These are phyloP conservation scores for Cladosporium oxysporum DNA, from an alignment of 2,329 filamentous ascomycete genomes.

Conservation along the genomic window DNA sequence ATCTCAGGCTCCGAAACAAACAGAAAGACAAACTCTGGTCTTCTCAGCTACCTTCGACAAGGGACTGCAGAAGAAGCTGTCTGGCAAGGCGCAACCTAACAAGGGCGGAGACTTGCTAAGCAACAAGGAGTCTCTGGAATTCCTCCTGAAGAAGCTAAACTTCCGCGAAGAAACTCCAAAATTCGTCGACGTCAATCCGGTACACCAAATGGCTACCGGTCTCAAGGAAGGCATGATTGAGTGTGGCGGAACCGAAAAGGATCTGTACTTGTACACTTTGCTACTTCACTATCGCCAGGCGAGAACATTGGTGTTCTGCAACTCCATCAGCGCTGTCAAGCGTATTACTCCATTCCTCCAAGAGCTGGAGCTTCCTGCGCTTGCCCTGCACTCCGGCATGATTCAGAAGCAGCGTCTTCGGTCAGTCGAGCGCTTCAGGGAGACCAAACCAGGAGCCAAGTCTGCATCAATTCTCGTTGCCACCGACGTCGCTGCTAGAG, in stretches of 20 bases:
- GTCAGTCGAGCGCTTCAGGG: slow-evolving; percentile 84
- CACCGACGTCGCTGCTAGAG: slow-evolving; percentile 90
- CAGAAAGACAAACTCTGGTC: slow-evolving; percentile 78
- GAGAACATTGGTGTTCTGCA: slow-evolving; percentile 88
- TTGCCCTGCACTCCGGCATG: slow-evolving; percentile 91
- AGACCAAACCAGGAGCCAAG: slow-evolving; percentile 47
- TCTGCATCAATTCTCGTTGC: slow-evolving; percentile 73
- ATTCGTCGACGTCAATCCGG: slow-evolving; percentile 89
- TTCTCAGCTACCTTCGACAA: slow-evolving; percentile 97
- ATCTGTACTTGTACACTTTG: slow-evolving; percentile 88
- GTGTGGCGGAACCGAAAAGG: slow-evolving; percentile 92
- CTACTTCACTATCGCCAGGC: slow-evolving; percentile 78
- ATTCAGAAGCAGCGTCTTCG: slow-evolving; percentile 92
- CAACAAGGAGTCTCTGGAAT: slow-evolving; percentile 84
- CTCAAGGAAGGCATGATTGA: slow-evolving; percentile 89
- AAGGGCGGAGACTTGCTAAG: slow-evolving; percentile 61
- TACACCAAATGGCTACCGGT: slow-evolving; percentile 81
- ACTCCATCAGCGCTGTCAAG: slow-evolving; percentile 90
- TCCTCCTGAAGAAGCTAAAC: slow-evolving; percentile 84
- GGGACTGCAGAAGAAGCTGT: slow-evolving; percentile 84
- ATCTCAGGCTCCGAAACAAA: not conserved
- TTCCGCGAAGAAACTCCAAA: slow-evolving; percentile 83
- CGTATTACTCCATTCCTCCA: slow-evolving; percentile 82
- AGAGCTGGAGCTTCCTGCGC: slow-evolving; percentile 73
- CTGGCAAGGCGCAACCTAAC: slow-evolving; percentile 66